phyloP scores from a whole-genome alignment of 208 protist genomes.

The Porcisia hertigi region DNA sequence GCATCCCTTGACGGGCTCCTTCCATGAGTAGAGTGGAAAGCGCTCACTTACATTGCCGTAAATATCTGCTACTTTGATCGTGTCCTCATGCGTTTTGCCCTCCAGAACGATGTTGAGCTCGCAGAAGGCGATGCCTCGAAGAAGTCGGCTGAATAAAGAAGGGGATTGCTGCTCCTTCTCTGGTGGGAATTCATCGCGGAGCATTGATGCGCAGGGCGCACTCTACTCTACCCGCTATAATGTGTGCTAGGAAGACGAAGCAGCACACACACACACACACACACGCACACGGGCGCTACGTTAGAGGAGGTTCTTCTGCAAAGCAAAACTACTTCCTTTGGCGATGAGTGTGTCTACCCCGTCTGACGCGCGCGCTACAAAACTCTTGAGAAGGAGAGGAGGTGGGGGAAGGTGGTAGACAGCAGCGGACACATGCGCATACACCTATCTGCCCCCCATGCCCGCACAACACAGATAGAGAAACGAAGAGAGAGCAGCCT shows the following conservation, averaged over 20 bases:
- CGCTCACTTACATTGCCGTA: slow-evolving; percentile 49
- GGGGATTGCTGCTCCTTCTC: slow-evolving; percentile 60
- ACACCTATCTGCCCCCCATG: too few relatives aligned
- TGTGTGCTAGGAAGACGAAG: too few relatives aligned
- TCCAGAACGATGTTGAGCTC: slow-evolving; percentile 62
- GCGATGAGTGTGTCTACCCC: background rate
- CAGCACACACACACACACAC: background rate
- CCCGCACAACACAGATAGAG: background rate
- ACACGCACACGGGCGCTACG: background rate
- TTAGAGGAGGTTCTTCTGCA: background rate
- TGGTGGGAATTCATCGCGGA: slow-evolving; percentile 42
- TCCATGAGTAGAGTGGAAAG: slow-evolving; percentile 55
- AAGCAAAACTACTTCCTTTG: background rate
- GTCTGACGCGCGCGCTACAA: background rate
- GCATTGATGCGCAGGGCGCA: slow-evolving; percentile 32
- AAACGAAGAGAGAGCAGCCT: background rate
- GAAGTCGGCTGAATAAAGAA: slow-evolving; percentile 65
- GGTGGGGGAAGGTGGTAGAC: background rate
- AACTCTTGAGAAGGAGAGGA: background rate
- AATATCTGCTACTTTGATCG: slow-evolving; percentile 23
- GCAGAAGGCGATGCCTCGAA: slow-evolving; percentile 80
- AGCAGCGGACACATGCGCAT: background rate
- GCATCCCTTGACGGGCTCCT: slow-evolving; percentile 57
- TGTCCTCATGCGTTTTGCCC: slow-evolving; percentile 23
- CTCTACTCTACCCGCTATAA: background rate